These are phyloP conservation scores for Heimioporus sp. DNA, from an alignment of 768 basidiomycete species.

Conservation along the genomic window DNA sequence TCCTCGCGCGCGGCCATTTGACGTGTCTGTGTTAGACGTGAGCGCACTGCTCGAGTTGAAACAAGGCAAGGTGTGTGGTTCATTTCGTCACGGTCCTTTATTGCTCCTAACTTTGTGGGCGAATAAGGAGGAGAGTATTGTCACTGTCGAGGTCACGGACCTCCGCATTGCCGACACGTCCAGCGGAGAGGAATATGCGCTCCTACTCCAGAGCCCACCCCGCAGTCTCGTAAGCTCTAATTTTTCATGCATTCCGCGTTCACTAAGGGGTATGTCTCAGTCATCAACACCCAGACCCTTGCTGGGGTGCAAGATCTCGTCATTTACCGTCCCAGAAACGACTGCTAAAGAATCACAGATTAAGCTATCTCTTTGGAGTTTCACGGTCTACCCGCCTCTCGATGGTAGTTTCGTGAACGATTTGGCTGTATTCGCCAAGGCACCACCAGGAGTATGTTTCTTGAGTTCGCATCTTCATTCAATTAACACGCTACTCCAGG, in stretches of 20 bases:
- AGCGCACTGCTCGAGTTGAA: constrained; percentile 64
- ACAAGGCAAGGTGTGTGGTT: constrained; percentile 59
- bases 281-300: constrained; percentile 46
- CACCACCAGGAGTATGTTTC: constrained; percentile 80
- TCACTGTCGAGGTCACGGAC: constrained; percentile 65
- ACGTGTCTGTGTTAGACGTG: constrained; percentile 59
- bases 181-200: constrained; percentile 28
- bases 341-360: constrained; percentile 78
- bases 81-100: neutral
- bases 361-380: constrained; percentile 58
- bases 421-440: constrained; percentile 62
- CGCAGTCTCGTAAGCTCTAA: constrained; percentile 52
- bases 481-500: constrained; percentile 38
- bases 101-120: constrained; percentile 2
- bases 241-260: neutral
- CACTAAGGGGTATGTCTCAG: constrained; percentile 30
- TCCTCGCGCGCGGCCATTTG: constrained; percentile 44
- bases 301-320: constrained; percentile 65
- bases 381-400: constrained; percentile 60
- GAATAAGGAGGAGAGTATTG: constrained; percentile 63
- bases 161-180: constrained; percentile 52
- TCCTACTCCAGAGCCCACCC: constrained; percentile 56
- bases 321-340: constrained; percentile 56
- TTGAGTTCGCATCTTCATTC: neutral
- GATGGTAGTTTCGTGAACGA: constrained; percentile 64